Conservation (phyloP, 768 basidiomycete genomes). For the Cystofilobasidium bisporidii region DNA sequence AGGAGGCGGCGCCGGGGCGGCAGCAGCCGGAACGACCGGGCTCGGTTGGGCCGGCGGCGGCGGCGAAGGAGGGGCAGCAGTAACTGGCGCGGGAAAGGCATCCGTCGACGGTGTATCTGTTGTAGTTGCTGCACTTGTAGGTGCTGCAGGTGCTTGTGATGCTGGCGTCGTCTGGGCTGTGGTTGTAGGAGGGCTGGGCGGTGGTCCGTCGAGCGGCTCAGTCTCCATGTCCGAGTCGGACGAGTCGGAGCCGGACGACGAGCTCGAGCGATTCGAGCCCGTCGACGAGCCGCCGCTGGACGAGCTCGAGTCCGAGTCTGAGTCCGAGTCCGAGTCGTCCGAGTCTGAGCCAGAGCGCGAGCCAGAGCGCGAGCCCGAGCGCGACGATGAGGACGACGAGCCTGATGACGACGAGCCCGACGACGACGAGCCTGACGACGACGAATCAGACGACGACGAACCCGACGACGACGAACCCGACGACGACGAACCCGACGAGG, state of each 20-base stretch:
- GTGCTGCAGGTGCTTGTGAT: too few species aligned
- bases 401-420: neutral
- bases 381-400: constrained; percentile 5
- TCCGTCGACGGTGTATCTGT: too few species aligned
- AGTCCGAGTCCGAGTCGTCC: neutral
- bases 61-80: too few species aligned
- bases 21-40: too few species aligned
- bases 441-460: too few species aligned
- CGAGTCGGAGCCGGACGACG: neutral
- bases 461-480: too few species aligned
- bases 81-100: too few species aligned
- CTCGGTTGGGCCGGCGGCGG: too few species aligned
- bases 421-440: neutral
- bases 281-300: neutral
- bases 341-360: neutral
- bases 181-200: neutral
- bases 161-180: too few species aligned
- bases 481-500: too few species aligned
- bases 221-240: constrained; percentile 2
- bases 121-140: too few species aligned
- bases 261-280: neutral
- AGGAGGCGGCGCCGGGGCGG: too few species aligned
- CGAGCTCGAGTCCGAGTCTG: neutral
- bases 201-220: neutral
- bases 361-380: constrained; percentile 12